Base-by-base conservation (phyloP, 1,139 yeast species). In the Kluyveromyces sp. region DNA sequence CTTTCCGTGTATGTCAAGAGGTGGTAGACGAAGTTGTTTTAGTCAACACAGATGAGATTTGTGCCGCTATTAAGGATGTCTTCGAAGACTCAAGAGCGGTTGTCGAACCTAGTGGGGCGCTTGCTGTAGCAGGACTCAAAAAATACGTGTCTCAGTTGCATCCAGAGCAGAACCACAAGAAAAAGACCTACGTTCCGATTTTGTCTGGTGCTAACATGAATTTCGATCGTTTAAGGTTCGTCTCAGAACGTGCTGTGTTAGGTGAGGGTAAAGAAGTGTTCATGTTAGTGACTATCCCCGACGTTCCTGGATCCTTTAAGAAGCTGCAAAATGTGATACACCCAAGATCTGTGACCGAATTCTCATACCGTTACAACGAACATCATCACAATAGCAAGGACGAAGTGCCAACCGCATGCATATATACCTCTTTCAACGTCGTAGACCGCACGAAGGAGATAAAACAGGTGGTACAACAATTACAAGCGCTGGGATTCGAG, bases 211-310 rank as follows among this genome's bases (percentile, higher is more conserved):
- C 99, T 31, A 92, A 92, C 66, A 89, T 92, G 95, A 92, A 94
- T 67, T 92, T 92, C 62, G 98, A 89, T 65, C 77, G 99, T 57
- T 72, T 92, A 54, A 76, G 99, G 61, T 92, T 92, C 64, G 97
- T 92, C n/a, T 80, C 95, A 48, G 99, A 92, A 67, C 82, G 99
- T 66, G 96, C 98, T 4, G 94, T 87, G 45, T 75, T 92, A 22
- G 99, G 98, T 68, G 97, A 92, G 65, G 98, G 97, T 44, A 85
- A 83, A 55, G 99, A 92, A 68, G 95, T 88, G 9, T 92, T 94
- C 52, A 73, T 92, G 69, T 79, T 85, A 37, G 88, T 88, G 8
- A 80, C 88, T 34, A 87, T 92, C 50, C 97, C 97, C 12, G 97
- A 92, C 65, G 66, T 70, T 43, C 95, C 96, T 11, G 98, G 98